phyloP scores from a whole-genome alignment of 768 basidiomycete genomes.

The Naematelia aurantialba region DNA sequence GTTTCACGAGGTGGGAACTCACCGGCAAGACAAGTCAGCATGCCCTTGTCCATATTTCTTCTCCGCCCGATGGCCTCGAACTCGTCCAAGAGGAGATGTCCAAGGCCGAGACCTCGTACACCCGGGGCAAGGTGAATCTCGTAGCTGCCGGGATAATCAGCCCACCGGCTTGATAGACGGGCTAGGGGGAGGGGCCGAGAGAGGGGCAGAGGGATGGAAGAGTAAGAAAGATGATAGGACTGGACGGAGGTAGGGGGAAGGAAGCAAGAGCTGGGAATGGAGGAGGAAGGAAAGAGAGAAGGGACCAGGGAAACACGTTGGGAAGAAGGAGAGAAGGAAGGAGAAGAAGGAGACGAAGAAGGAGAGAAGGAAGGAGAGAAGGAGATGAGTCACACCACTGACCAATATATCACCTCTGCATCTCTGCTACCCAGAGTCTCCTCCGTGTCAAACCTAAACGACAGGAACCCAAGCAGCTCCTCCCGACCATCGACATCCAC shows the following conservation, averaged over 20 bases:
- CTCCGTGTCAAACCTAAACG: constrained; percentile 42
- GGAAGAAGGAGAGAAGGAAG: background rate
- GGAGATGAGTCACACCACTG: too few relatives aligned
- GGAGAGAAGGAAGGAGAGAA: background rate
- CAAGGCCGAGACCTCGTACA: constrained; percentile 21
- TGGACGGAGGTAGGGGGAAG: background rate
- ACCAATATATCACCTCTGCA: constrained; percentile 43
- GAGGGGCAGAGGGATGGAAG: background rate
- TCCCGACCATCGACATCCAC: constrained; percentile 11
- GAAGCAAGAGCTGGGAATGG: too few relatives aligned
- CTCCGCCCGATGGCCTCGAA: constrained; percentile 26
- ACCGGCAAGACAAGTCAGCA: constrained; percentile 39
- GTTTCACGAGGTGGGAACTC: too few relatives aligned
- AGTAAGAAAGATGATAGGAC: too few relatives aligned
- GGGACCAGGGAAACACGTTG: background rate
- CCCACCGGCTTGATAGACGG: background rate
- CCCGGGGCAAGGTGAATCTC: constrained; percentile 25
- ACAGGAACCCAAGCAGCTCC: constrained; percentile 32
- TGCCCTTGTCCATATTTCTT: constrained; percentile 31
- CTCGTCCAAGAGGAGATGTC: constrained; percentile 16
- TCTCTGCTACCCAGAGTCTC: constrained; percentile 26
- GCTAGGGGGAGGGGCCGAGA: background rate
- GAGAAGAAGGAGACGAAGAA: background rate
- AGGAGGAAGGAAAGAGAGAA: background rate
- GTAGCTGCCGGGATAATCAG: constrained; percentile 26